Percentiles rank a stretch among this genome's conserved stretches.
Conservation (phyloP, 257 asterid species). For the Capsicum baccatum region DNA sequence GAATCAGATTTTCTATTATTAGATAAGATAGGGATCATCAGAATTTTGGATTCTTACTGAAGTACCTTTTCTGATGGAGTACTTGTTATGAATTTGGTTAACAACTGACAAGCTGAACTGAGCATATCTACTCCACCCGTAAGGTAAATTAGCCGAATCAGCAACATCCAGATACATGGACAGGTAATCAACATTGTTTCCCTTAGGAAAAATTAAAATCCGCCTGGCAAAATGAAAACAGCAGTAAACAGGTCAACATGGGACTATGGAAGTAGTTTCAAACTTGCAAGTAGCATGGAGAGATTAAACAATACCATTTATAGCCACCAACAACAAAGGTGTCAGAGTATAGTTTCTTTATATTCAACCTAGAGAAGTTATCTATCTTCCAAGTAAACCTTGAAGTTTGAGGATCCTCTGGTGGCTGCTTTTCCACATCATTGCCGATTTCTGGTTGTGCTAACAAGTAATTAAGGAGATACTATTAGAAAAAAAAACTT, state of each 20-base stretch:
- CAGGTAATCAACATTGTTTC: slow-evolving; percentile 48
- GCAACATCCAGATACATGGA: slow-evolving; percentile 65
- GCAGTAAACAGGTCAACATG: slow-evolving; percentile 22
- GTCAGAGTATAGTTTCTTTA: slow-evolving; percentile 31
- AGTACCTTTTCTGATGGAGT: slow-evolving; percentile 58
- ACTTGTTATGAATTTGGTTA: slow-evolving; percentile 54
- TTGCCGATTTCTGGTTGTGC: slow-evolving; percentile 20
- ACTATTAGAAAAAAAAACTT: slow-evolving; percentile 3
- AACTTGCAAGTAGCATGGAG: slow-evolving; percentile 15
- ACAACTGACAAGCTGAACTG: slow-evolving; percentile 57
- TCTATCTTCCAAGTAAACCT: slow-evolving; percentile 36
- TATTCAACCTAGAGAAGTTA: slow-evolving; percentile 30
- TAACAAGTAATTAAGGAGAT: slow-evolving; percentile 20
- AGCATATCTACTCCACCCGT: slow-evolving; percentile 61
- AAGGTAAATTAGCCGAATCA: slow-evolving; percentile 49
- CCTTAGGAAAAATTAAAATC: slow-evolving; percentile 59
- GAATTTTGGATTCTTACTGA: slow-evolving; percentile 19
- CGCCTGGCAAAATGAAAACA: slow-evolving; percentile 49
- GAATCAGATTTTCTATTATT: neutral
- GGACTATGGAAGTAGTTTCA: neutral
- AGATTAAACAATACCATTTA: slow-evolving; percentile 29
- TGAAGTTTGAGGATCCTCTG: slow-evolving; percentile 30
- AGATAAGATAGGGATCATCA: neutral
- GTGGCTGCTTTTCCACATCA: slow-evolving; percentile 26
- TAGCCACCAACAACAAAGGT: slow-evolving; percentile 27